Percentiles rank a stretch among this genome's conserved stretches.
These are phyloP conservation scores for Hura crepitans DNA, from an alignment of 441 rosid species.

Conservation along the genomic window DNA sequence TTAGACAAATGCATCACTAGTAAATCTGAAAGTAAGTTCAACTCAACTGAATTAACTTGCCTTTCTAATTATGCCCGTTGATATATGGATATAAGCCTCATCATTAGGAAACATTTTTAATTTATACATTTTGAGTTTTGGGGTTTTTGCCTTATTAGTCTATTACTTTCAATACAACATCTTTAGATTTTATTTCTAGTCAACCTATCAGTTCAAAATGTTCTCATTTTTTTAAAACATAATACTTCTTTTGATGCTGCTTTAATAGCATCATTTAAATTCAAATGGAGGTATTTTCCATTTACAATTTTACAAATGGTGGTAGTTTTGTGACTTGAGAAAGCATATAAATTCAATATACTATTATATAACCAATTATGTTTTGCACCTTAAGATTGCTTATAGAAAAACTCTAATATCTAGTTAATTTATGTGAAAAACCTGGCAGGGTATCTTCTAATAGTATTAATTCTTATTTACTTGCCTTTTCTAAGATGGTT, in stretches of 20 bases:
- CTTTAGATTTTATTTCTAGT: not conserved
- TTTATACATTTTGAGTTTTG: constrained; percentile 46
- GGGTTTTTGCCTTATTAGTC: not conserved
- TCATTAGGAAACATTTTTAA: constrained; percentile 78
- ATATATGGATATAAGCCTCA: constrained; percentile 66
- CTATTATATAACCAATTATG: no score
- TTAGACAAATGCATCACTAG: constrained; percentile 90
- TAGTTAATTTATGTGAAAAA: no score
- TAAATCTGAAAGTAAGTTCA: constrained; percentile 83
- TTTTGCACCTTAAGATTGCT: no score
- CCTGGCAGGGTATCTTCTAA: no score
- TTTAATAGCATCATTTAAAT: not conserved
- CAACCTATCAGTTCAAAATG: constrained; percentile 6
- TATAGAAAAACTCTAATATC: no score
- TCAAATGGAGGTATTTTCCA: not conserved
- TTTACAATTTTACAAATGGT: not conserved
- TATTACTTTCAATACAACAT: constrained; percentile 8
- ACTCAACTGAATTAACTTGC: constrained; percentile 77
- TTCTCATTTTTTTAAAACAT: not conserved
- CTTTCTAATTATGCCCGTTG: constrained; percentile 73
- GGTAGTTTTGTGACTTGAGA: not conserved
- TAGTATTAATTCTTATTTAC: no score
- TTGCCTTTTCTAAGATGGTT: no score
- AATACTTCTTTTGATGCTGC: not conserved
- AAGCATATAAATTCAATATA: not conserved